phyloP scores from a whole-genome alignment of 2,329 filamentous ascomycete genomes.

The Mycogone perniciosa region DNA sequence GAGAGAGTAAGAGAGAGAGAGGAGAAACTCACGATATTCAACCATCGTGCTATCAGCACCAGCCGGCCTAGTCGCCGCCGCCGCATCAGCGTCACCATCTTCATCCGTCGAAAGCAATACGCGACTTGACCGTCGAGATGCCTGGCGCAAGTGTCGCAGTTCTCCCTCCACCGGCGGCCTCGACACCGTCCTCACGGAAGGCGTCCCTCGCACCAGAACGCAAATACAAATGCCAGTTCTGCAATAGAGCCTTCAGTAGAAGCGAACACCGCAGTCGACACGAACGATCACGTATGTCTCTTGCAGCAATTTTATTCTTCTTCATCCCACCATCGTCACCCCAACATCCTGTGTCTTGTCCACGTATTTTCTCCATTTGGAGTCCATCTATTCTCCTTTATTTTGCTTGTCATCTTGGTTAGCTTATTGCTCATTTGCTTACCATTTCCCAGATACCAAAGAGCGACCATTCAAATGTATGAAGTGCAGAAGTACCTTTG shows the following conservation, averaged over 20 bases:
- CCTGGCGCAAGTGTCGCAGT: conserved; percentile 63
- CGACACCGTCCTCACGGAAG: conserved; percentile 70
- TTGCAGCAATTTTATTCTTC: conserved; percentile 5
- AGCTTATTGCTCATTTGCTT: not conserved
- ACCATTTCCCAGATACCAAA: conserved; percentile 70
- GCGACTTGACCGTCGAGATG: conserved; percentile 49
- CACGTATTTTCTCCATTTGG: not conserved
- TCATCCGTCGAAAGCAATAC: conserved; percentile 18
- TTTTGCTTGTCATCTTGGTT: not conserved
- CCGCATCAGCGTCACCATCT: conserved; percentile 20
- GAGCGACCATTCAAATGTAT: conserved; percentile 97
- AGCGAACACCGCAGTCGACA: conserved; percentile 96
- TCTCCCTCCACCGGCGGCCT: conserved; percentile 55
- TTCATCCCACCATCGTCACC: conserved; percentile 21
- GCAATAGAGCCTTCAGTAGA: conserved; percentile 92
- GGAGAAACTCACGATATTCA: conserved; percentile 47
- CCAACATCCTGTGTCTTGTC: not conserved
- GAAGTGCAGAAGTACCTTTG: conserved; percentile 97
- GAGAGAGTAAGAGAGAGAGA: conserved; percentile 24
- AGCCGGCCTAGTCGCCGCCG: conserved; percentile 20
- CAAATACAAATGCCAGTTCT: conserved; percentile 99
- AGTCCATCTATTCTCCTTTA: not conserved
- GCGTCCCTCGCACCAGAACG: conserved; percentile 76
- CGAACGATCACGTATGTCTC: conserved; percentile 89
- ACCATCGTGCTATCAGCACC: conserved; percentile 46